These are phyloP conservation scores for Fabrea salina DNA, from an alignment of 169 alveolate species.

Conservation along the genomic window DNA sequence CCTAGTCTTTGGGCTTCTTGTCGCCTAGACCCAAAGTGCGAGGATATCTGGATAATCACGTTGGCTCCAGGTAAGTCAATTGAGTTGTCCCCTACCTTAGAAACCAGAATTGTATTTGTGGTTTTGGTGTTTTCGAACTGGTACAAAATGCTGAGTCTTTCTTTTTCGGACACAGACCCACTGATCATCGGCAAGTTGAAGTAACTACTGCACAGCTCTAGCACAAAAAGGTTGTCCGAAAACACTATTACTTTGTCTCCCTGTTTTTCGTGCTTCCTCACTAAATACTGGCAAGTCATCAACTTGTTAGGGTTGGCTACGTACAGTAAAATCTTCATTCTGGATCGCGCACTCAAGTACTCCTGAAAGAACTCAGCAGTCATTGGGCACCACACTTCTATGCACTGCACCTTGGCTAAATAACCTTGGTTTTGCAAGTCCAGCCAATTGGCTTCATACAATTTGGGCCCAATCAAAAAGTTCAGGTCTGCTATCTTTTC, in stretches of 20 bases:
- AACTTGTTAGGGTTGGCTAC: slow-evolving; percentile 95
- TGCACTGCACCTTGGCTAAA: slow-evolving; percentile 96
- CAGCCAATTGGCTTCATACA: slow-evolving; percentile 99
- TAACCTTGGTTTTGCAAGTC: slow-evolving; percentile 96
- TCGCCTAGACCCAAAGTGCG: slow-evolving; percentile 97
- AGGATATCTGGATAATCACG: slow-evolving; percentile 98
- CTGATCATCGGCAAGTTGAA: slow-evolving; percentile 89
- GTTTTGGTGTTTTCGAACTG: slow-evolving; percentile 87
- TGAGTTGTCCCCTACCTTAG: slow-evolving; percentile 99
- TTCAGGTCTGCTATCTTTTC: slow-evolving; percentile 94
- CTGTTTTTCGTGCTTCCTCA: slow-evolving; percentile 93
- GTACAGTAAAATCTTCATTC: slow-evolving; percentile 91
- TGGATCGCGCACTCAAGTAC: slow-evolving; percentile 84
- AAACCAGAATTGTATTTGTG: slow-evolving; percentile 91
- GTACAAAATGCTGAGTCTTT: slow-evolving; percentile 89
- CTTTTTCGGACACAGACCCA: slow-evolving; percentile 88
- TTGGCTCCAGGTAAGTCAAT: slow-evolving; percentile 99
- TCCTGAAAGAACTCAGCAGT: slow-evolving; percentile 92
- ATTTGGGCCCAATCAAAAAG: slow-evolving; percentile 99
- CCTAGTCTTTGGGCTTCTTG: slow-evolving; percentile 99
- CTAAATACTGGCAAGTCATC: slow-evolving; percentile 92
- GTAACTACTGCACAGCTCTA: slow-evolving; percentile 66
- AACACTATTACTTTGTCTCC: slow-evolving; percentile 98
- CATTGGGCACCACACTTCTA: slow-evolving; percentile 99
- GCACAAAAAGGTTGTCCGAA: slow-evolving; percentile 96